Percentiles rank a stretch among this genome's conserved stretches.
Conservation (phyloP, 768 basidiomycete species). For the Lactarius indigo region DNA sequence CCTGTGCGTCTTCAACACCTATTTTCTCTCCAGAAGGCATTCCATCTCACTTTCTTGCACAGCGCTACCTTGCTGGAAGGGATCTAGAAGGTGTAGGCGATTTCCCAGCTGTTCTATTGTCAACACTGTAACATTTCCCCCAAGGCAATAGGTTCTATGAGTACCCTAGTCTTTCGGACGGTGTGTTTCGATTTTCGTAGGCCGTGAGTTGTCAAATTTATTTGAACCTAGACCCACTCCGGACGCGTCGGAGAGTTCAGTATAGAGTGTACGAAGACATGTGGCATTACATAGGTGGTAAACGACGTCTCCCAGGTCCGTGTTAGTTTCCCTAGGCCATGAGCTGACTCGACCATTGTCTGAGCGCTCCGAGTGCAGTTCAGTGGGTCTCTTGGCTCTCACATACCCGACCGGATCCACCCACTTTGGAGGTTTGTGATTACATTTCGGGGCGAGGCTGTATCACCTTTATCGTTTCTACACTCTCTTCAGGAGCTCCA, state of each 20-base stretch:
- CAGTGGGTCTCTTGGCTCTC: slow-evolving; percentile 26
- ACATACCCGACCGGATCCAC: slow-evolving; percentile 20
- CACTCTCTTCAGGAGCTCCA: not conserved
- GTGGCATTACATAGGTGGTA: slow-evolving; percentile 23
- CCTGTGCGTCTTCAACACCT: not conserved
- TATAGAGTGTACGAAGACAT: slow-evolving; percentile 22
- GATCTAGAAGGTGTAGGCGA: slow-evolving; percentile 22
- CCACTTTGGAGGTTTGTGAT: slow-evolving; percentile 18
- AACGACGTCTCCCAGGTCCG: slow-evolving; percentile 24
- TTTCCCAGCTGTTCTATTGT: not conserved
- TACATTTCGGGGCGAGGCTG: slow-evolving; percentile 1
- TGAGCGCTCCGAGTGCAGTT: slow-evolving; percentile 9
- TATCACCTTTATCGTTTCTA: not conserved
- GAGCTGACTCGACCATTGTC: slow-evolving; percentile 6
- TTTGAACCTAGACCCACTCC: slow-evolving; percentile 8
- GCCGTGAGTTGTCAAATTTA: not conserved
- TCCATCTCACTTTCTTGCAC: not conserved
- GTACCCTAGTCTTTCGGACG: slow-evolving; percentile 20
- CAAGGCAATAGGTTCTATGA: slow-evolving; percentile 25
- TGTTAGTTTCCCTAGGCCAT: not conserved
- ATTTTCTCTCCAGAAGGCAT: not conserved
- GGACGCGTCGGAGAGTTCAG: slow-evolving; percentile 19
- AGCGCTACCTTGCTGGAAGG: slow-evolving; percentile 18
- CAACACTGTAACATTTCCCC: not conserved
- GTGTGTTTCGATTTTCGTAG: slow-evolving; percentile 7